Evolutionary conservation across 169 alveolate species (phyloP).

Genomic region (Cryptosporidium viatorum): DNA sequence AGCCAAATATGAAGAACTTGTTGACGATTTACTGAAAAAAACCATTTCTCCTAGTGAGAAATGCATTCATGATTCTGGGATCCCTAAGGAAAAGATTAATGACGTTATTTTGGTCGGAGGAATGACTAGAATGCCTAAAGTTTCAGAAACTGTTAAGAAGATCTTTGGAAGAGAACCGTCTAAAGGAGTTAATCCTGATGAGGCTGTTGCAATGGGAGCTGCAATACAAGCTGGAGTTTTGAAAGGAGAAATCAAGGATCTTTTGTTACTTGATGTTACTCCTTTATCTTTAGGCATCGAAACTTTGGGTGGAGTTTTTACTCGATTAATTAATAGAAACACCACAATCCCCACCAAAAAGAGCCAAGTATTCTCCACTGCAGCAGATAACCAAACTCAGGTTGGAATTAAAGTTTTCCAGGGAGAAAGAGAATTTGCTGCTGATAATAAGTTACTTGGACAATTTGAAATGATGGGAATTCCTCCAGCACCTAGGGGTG

Average conservation of each 20-base stretch:
- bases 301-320: slow-evolving; percentile 97
- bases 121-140: slow-evolving; percentile 98
- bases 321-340: slow-evolving; percentile 95
- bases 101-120: slow-evolving; percentile 99
- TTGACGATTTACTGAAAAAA: slow-evolving; percentile 89
- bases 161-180: slow-evolving; percentile 95
- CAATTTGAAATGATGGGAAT: slow-evolving; percentile 96
- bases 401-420: slow-evolving; percentile 98
- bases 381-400: slow-evolving; percentile 97
- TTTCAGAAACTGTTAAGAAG: slow-evolving; percentile 92
- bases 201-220: slow-evolving; percentile 99
- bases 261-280: slow-evolving; percentile 95
- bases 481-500: slow-evolving; percentile 99
- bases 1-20: slow-evolving; percentile 93
- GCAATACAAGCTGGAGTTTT: slow-evolving; percentile 99
- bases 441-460: slow-evolving; percentile 97
- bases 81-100: slow-evolving; percentile 90
- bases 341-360: slow-evolving; percentile 99
- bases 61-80: slow-evolving; percentile 95
- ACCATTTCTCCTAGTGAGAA: slow-evolving; percentile 95
- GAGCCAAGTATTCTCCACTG: slow-evolving; percentile 96
- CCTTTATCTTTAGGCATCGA: slow-evolving; percentile 97
- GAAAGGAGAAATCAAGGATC: slow-evolving; percentile 97
- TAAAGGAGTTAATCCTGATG: slow-evolving; percentile 99
- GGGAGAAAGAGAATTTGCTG: slow-evolving; percentile 99